These are phyloP conservation scores for Linum lewisii DNA, from an alignment of 345 rosid genomes.

Conservation along the genomic window DNA sequence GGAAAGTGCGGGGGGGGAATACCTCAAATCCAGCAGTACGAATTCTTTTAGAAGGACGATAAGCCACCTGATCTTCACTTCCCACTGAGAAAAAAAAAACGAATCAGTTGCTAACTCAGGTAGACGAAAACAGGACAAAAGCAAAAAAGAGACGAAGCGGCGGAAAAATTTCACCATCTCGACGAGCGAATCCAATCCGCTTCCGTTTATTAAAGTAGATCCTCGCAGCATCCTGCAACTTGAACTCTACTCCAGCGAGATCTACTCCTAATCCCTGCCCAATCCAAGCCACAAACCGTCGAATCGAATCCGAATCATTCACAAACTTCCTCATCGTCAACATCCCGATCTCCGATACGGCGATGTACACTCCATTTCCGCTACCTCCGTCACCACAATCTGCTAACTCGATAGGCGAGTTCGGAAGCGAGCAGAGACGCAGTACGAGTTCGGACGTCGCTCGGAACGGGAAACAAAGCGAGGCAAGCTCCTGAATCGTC, in stretches of 20 bases:
- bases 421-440: constrained; percentile 34
- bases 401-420: constrained; percentile 39
- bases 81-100: constrained; percentile 9
- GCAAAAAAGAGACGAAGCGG: background rate
- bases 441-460: constrained; percentile 29
- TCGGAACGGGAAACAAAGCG: constrained; percentile 30
- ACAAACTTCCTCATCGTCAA: constrained; percentile 17
- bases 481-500: constrained; percentile 27
- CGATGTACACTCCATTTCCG: constrained; percentile 14
- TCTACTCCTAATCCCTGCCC: background rate
- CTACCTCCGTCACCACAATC: too few species aligned
- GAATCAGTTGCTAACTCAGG: background rate
- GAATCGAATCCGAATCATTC: constrained; percentile 9
- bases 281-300: constrained; percentile 5
- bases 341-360: constrained; percentile 25
- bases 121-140: background rate
- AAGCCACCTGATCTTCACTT: constrained; percentile 6
- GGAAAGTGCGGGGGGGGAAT: background rate
- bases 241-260: background rate
- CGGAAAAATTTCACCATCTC: constrained; percentile 2
- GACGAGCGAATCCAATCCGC: constrained; percentile 17
- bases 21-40: too few species aligned
- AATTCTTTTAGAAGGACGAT: constrained; percentile 17
- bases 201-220: constrained; percentile 26
- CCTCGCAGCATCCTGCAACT: constrained; percentile 2